Percentiles rank a stretch among this genome's conserved stretches.
Evolutionary conservation across 306 rosid genomes (phyloP).

Genomic region (Fragaria nilgerrensis): DNA sequence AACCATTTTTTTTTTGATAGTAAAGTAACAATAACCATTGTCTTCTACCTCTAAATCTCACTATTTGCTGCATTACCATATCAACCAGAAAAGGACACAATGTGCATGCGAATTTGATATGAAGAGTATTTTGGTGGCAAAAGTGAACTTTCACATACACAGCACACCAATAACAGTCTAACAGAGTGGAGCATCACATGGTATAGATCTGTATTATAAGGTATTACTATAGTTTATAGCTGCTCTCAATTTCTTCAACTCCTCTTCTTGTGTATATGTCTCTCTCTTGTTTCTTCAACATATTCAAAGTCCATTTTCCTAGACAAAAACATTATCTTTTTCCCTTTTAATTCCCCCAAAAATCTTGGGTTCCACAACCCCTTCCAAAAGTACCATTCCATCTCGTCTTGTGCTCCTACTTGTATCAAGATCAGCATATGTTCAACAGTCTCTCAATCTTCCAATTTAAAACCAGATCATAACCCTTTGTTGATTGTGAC

Average conservation of each 20-base stretch:
- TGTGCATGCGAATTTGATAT: constrained; percentile 11
- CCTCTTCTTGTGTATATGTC: constrained; percentile 13
- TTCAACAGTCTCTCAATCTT: constrained; percentile 14
- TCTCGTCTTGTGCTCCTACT: constrained; percentile 38
- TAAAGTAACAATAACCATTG: background rate
- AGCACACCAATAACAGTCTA: constrained; percentile 32
- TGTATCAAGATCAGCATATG: constrained; percentile 21
- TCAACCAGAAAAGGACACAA: background rate
- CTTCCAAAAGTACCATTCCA: constrained; percentile 35
- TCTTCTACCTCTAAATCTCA: constrained; percentile 8
- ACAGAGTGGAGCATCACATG: constrained; percentile 57
- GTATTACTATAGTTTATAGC: constrained; percentile 34
- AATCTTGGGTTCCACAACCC: constrained; percentile 35
- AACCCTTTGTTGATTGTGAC: constrained; percentile 3
- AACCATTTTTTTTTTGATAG: background rate
- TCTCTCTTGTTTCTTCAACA: constrained; percentile 24
- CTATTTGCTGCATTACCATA: background rate
- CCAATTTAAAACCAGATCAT: constrained; percentile 41
- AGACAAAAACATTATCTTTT: background rate
- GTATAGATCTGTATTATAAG: constrained; percentile 53
- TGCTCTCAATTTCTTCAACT: constrained; percentile 18
- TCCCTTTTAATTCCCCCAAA: constrained; percentile 26
- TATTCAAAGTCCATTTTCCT: constrained; percentile 22
- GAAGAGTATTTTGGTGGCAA: constrained; percentile 12
- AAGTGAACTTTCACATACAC: constrained; percentile 16